Conservation (phyloP, 257 asterid genomes). For the Ehretia macrophylla region DNA sequence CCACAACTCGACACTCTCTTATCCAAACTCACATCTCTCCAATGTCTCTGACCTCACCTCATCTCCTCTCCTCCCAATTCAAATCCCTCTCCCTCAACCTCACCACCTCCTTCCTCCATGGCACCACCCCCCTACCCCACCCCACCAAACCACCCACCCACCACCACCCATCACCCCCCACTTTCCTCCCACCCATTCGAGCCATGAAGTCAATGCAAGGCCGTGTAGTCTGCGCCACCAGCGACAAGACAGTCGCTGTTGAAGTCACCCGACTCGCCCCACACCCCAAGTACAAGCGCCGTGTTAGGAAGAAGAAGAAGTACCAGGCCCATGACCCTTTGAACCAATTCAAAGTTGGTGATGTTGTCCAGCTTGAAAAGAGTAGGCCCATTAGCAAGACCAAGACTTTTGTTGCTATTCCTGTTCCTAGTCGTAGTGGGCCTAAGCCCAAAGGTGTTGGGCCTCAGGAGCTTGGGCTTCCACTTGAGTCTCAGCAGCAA, state of each 20-base stretch:
- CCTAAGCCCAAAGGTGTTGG: slow-evolving; percentile 23
- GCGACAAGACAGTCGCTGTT: slow-evolving; percentile 85
- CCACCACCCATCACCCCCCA: slow-evolving; percentile 27
- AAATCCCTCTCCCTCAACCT: slow-evolving; percentile 60
- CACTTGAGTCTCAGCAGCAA: slow-evolving; percentile 21
- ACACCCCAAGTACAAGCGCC: slow-evolving; percentile 94
- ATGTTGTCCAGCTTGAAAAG: slow-evolving; percentile 71
- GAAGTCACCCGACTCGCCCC: slow-evolving; percentile 86
- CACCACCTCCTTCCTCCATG: slow-evolving; percentile 69
- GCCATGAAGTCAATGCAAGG: slow-evolving; percentile 79
- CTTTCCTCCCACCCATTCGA: slow-evolving; percentile 41
- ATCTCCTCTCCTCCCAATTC: slow-evolving; percentile 44
- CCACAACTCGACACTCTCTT: slow-evolving; percentile 3
- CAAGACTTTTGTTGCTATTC: slow-evolving; percentile 63
- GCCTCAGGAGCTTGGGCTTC: slow-evolving; percentile 26
- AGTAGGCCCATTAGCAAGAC: slow-evolving; percentile 82
- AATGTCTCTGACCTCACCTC: slow-evolving; percentile 47
- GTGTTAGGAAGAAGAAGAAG: slow-evolving; percentile 89
- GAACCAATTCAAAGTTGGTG: slow-evolving; percentile 85
- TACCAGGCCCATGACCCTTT: slow-evolving; percentile 89
- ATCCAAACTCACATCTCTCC: slow-evolving; percentile 11
- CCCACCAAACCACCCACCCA: slow-evolving; percentile 34
- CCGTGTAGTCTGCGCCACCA: slow-evolving; percentile 66
- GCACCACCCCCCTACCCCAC: slow-evolving; percentile 40
- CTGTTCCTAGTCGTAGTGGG: slow-evolving; percentile 34